Evolutionary conservation across 177 flowering plant species (phyloP), one percentile per base, ranked within the genome.

Genomic region (Vitis hybrid): DNA sequence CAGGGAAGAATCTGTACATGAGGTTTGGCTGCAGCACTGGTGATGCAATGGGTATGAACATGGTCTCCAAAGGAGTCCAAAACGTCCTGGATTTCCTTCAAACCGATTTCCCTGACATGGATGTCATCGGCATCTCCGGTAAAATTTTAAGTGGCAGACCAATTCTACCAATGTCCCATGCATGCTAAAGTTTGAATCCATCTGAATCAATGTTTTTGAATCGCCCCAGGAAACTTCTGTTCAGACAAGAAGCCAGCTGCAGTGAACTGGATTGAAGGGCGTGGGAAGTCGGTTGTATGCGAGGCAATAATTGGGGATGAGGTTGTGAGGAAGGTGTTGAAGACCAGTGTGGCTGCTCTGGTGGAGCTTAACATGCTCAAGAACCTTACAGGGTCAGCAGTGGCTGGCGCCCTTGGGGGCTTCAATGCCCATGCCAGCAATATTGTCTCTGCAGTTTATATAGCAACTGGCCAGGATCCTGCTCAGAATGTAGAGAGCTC

Each of bases 401-500:
- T 81, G 32, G 82, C 84, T 8, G 84, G 82, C 8, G 60, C 84
- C 57, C 80, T 81, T 15, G 84, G 84, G 12, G 84, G 84, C 11
- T 81, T 76, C 64, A 81, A 81, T 40, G 82, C 84, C 24, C 84
- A 81, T 59, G 84, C 84, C 17, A 73, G 79, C 72, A 82, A 82
- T 61, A 77, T 82, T 14, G 84, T 82, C 18, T 64, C 80, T 15
- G 85, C 85, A 0, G 46, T 82, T 56, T 82, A 56, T 30, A 79
- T 82, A 30, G 85, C 85, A 51, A 82, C 85, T 1, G 85, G 85
- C 2, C 85, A 82, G 65, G 85, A 82, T 65, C 85, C 85, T 10
- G 85, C 85, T 0, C 83, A 82, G 58, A 82, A 82, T 54, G 76
- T 82, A 15, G 85, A 82, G 80, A 82, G 85, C 48, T 82, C 85